These are phyloP conservation scores for Rhizopogon sp. DNA, from an alignment of 768 basidiomycete species.

Conservation along the genomic window DNA sequence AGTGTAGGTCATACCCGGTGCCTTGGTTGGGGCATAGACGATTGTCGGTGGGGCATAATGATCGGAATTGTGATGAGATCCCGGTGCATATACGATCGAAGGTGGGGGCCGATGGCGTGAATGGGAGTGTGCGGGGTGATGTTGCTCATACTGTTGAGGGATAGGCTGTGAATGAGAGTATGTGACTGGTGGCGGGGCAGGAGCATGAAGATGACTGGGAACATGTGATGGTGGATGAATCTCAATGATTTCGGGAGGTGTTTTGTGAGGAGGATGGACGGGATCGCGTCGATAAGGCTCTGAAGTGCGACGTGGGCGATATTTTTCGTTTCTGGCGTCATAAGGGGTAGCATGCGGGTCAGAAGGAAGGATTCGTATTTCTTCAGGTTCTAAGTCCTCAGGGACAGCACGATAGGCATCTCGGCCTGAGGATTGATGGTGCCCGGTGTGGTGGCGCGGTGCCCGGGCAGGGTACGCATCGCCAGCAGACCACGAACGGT, in stretches of 20 bases:
- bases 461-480: slow-evolving; percentile 24
- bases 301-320: slow-evolving; percentile 25
- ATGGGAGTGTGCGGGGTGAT: slow-evolving; percentile 30
- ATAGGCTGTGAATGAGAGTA: slow-evolving; percentile 39
- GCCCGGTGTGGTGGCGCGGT: slow-evolving; percentile 19
- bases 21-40: slow-evolving; percentile 49
- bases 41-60: slow-evolving; percentile 59
- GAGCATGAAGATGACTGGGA: slow-evolving; percentile 15
- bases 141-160: slow-evolving; percentile 28
- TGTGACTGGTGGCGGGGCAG: slow-evolving; percentile 20
- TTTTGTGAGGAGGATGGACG: slow-evolving; percentile 14
- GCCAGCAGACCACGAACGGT: slow-evolving; percentile 34
- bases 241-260: slow-evolving; percentile 28
- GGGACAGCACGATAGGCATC: slow-evolving; percentile 15
- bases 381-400: slow-evolving; percentile 42
- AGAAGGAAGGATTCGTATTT: slow-evolving; percentile 60
- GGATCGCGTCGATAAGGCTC: slow-evolving; percentile 22
- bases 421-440: slow-evolving; percentile 9
- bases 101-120: slow-evolving; percentile 40
- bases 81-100: slow-evolving; percentile 58
- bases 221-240: slow-evolving; percentile 28
- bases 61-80: slow-evolving; percentile 34
- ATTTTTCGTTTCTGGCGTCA: slow-evolving; percentile 19
- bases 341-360: slow-evolving; percentile 32
- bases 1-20: slow-evolving; percentile 63